phyloP scores from a whole-genome alignment of 2,329 filamentous ascomycete genomes.

The Escovopsis sp. region DNA sequence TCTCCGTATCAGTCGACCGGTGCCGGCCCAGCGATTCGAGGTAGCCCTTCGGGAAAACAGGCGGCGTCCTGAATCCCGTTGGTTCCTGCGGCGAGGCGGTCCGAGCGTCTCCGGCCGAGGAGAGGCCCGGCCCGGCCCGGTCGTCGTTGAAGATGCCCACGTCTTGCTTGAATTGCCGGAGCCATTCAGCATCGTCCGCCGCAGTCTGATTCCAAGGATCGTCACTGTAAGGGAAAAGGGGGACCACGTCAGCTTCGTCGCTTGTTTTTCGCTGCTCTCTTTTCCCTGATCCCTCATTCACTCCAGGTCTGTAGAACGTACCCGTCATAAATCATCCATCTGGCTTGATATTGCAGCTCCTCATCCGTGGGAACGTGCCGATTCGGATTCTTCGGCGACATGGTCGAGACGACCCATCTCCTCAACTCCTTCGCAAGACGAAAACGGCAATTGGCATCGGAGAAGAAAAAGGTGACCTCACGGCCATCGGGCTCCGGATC shows the following conservation, averaged over 20 bases:
- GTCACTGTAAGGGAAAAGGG: slow-evolving; percentile 35
- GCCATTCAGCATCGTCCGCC: slow-evolving; percentile 40
- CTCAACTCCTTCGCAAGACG: slow-evolving; percentile 37
- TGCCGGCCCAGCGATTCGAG: slow-evolving; percentile 20
- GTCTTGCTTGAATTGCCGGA: slow-evolving; percentile 45
- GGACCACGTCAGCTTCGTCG: no score
- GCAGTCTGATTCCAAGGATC: slow-evolving; percentile 7
- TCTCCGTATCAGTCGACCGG: slow-evolving; percentile 17
- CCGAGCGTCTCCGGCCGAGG: slow-evolving; percentile 26
- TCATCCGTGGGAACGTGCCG: slow-evolving; percentile 42
- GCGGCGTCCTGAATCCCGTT: slow-evolving; percentile 40
- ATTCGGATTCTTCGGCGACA: slow-evolving; percentile 45
- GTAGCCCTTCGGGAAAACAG: slow-evolving; percentile 28
- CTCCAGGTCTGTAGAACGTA: no score
- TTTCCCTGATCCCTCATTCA: no score
- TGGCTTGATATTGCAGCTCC: slow-evolving; percentile 48
- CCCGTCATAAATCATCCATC: slow-evolving; percentile 48
- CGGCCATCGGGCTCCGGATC: slow-evolving; percentile 1
- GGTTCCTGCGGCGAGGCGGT: slow-evolving; percentile 31
- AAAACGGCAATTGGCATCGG: slow-evolving; percentile 45
- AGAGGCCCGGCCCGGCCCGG: slow-evolving; percentile 36
- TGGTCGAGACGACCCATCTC: slow-evolving; percentile 35
- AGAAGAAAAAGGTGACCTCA: slow-evolving; percentile 31
- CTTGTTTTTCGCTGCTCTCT: no score
- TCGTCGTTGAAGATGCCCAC: slow-evolving; percentile 33